phyloP scores from a whole-genome alignment of 345 rosid genomes.

The Psidium guajava region DNA sequence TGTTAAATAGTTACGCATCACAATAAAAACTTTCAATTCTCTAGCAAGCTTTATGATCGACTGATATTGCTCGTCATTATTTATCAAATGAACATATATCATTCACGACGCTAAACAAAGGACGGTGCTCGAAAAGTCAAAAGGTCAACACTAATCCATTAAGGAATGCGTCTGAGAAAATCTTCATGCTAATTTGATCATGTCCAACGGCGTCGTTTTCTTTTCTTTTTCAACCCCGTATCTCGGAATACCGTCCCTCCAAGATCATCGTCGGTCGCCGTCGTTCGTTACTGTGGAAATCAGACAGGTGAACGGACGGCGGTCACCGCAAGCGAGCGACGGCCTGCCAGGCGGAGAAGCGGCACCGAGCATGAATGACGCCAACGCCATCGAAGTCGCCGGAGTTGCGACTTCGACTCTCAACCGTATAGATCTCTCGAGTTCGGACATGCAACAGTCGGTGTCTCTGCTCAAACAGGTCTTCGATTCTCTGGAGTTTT shows the following conservation, averaged over 20 bases:
- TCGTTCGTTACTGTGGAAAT: neutral
- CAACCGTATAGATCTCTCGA: constrained; percentile 47
- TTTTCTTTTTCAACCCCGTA: neutral
- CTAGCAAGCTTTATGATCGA: no score
- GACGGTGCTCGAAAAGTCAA: neutral
- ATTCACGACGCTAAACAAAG: no score
- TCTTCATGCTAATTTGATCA: neutral
- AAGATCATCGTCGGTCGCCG: neutral
- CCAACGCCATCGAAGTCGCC: neutral
- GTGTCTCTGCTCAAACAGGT: constrained; percentile 55
- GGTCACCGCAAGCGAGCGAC: neutral
- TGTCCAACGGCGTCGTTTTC: neutral
- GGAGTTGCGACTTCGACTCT: constrained; percentile 17
- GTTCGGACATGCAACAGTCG: constrained; percentile 17
- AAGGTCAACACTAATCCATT: neutral
- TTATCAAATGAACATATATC: no score
- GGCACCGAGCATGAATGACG: neutral
- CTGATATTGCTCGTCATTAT: no score
- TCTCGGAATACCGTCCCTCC: neutral
- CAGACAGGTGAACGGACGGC: neutral
- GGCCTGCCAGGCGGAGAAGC: neutral
- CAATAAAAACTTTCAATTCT: no score
- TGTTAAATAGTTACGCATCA: no score
- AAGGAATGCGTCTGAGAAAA: neutral
- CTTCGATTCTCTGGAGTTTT: neutral